A percentile compares a stretch with the other conserved stretches of the same genome.
Evolutionary conservation across 2,329 filamentous ascomycete genomes (phyloP).

Genomic region (Xylogone sp.): DNA sequence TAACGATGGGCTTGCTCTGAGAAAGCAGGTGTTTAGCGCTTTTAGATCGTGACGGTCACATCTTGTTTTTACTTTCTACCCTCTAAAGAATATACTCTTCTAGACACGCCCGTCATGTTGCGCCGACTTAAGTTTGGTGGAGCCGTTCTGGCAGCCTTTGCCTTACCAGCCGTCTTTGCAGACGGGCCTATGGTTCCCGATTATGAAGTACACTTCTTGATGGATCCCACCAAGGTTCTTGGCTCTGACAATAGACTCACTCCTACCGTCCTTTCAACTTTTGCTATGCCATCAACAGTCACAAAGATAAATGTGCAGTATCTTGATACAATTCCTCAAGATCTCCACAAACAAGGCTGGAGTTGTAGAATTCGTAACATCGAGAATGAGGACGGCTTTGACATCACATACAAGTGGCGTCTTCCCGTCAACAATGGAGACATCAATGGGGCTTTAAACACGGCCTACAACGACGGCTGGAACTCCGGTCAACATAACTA

Average conservation of each 20-base stretch:
- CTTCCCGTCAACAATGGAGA: slow-evolving; percentile 25
- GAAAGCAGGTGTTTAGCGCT: background rate
- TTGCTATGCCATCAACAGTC: slow-evolving; percentile 25
- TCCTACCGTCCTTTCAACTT: slow-evolving; percentile 24
- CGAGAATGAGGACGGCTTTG: slow-evolving; percentile 28
- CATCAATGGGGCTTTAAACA: slow-evolving; percentile 26
- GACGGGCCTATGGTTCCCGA: slow-evolving; percentile 23
- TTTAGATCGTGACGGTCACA: background rate
- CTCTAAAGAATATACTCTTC: background rate
- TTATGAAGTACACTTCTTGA: slow-evolving; percentile 31
- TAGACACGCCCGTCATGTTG: background rate
- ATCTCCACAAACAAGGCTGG: slow-evolving; percentile 32
- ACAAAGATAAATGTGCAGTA: slow-evolving; percentile 35
- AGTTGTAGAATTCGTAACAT: slow-evolving; percentile 33
- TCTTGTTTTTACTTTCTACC: too few species aligned
- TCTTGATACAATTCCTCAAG: slow-evolving; percentile 29
- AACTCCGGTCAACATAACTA: slow-evolving; percentile 26
- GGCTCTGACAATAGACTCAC: slow-evolving; percentile 26
- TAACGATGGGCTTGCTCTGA: background rate
- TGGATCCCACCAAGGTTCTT: slow-evolving; percentile 30
- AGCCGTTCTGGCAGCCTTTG: background rate
- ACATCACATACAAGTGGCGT: slow-evolving; percentile 37
- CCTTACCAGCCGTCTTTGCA: background rate
- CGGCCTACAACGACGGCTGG: slow-evolving; percentile 30
- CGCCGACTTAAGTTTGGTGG: background rate